These are phyloP conservation scores for Dryadomyces sulphureus DNA, from an alignment of 2,329 filamentous ascomycete species.

Conservation along the genomic window DNA sequence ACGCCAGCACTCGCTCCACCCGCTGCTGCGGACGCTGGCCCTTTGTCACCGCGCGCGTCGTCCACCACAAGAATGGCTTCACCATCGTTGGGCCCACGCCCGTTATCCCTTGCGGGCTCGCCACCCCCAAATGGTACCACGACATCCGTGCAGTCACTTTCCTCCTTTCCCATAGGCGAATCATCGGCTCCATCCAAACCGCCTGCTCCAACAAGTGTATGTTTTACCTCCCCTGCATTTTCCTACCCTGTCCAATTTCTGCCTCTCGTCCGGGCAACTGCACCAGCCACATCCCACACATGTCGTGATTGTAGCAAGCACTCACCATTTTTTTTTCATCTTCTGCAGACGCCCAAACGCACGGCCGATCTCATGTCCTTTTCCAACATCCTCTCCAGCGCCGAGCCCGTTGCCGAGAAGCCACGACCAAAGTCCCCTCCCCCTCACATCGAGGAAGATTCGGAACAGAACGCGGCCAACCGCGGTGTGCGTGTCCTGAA, in stretches of 20 bases:
- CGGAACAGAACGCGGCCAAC: constrained; percentile 2
- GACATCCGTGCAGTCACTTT: constrained; percentile 15
- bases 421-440: constrained; percentile 30
- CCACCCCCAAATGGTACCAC: constrained; percentile 25
- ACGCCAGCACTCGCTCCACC: background rate
- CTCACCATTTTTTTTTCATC: constrained; percentile 4
- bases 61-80: constrained; percentile 31
- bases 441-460: constrained; percentile 9
- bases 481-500: constrained; percentile 7
- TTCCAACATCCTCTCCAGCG: constrained; percentile 78
- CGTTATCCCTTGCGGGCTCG: constrained; percentile 19
- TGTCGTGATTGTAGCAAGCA: constrained; percentile 1
- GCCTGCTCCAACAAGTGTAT: constrained; percentile 22
- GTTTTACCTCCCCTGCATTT: constrained; percentile 9
- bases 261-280: too few species aligned
- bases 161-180: constrained; percentile 23
- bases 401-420: constrained; percentile 46
- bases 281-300: too few species aligned
- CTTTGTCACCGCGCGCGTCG: constrained; percentile 23
- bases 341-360: constrained; percentile 50
- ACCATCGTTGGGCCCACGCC: constrained; percentile 30
- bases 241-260: too few species aligned
- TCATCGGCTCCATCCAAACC: constrained; percentile 26
- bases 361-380: constrained; percentile 86
- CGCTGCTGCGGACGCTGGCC: constrained; percentile 10